Base-by-base conservation (phyloP, 1,284 basidiomycete genomes). In the Trametes hirsuta region DNA sequence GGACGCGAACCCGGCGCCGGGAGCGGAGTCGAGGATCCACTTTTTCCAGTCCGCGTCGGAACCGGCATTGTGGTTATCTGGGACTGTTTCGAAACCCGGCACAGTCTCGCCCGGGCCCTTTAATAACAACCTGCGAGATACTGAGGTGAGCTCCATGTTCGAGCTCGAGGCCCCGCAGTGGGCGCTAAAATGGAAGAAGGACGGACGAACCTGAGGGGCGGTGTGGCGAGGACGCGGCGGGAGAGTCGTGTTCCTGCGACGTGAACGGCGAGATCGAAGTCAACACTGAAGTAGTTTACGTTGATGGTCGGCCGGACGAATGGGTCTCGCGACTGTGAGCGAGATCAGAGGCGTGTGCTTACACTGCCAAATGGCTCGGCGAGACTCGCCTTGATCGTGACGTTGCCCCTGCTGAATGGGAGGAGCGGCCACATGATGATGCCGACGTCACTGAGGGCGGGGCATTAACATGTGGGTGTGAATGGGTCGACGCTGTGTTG, bases 361-460 rank as follows among this genome's bases (percentile, higher is more conserved):
- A 8, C 5, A 4, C 5, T 30, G 30, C 30, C 4, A 8, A 30
- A 30, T 8, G 30, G 8, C 4, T 30, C 8, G 1, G 8, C 30
- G 22, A 40, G 34, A 58, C 74, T 15, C 42, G 82, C 81, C 24
- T 71, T 78, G 66, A 84, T 81, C 52, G 75, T 74, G 47, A 85
- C 80, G 44, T 69, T 77, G 8, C 83, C 83, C 34, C 82, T 72
- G 68, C 79, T 81, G 73, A 84, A 85, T 2, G 82, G 83, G 8
- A 85, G 76, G 11, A 85, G 75, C 50, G 78, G 77, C 82, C 83
- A 85, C 72, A 80, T 77, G 61, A 77, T 73, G 54, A 84, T 79
- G 3, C 81, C 81, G 21, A 83, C 58, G 37, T 69, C 76, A 22
- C 64, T 66, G 30, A 30, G 30, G 30, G 37, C 22, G 39, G 30